Evolutionary conservation across 2,329 filamentous ascomycete genomes (phyloP), one percentile per base, ranked within the genome.

Genomic region (Penicillium sp.): DNA sequence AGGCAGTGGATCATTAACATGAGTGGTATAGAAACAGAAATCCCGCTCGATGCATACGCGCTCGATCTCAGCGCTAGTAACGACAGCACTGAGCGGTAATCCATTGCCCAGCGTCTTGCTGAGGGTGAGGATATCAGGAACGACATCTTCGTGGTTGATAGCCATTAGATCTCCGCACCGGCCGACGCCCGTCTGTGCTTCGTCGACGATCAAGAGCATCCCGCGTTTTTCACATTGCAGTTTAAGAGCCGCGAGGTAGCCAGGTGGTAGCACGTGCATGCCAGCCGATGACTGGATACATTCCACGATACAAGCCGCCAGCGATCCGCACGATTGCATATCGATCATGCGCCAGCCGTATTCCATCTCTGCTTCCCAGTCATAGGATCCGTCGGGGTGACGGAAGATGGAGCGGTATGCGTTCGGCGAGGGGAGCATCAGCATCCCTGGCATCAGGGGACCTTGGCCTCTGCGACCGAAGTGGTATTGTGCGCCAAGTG

Each of bases 321-420:
- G 75, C 0, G 84, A 86, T 0, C 84, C 85, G 53, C 78, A 81
- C 0, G 80, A 84, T 51, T 82, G 79, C 46, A 78, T 75, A 56
- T 88, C 84, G 22, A 88, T 75, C 69, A 88, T 73, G 16, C 75
- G 74, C 77, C 83, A 88, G 9, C 83, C 84, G 60, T 82, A 87
- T 16, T 84, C 78, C 12, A 88, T 71, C 66, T 88, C 85, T 0
- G 82, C 80, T 61, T 84, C 75, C 85, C 85, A 88, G 65, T 88
- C 85, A 57, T 88, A 83, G 0, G 78, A 77, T 0, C 84, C 84
- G 56, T 88, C 83, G 0, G 79, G 22, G 28, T 80, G 78, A 8
- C 82, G 78, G 67, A 88, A 88, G 0, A 81, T 75, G 0, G 84
- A 87, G 3, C 84, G 80, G 64, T 87, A 87, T 0, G 80, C 75